phyloP scores from a whole-genome alignment of 257 asterid genomes.

The Rubia yunnanensis region DNA sequence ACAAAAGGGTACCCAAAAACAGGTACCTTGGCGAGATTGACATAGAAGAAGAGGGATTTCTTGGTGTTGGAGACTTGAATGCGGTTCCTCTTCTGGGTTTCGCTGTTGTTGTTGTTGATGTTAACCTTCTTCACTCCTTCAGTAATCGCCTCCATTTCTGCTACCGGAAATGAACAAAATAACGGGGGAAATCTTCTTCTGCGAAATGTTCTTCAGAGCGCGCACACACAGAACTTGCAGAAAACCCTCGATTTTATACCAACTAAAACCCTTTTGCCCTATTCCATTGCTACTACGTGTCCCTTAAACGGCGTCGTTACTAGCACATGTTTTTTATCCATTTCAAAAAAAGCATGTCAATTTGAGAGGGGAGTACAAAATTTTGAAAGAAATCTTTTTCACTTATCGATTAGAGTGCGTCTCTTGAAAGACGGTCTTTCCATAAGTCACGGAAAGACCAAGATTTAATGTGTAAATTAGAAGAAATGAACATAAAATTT shows the following conservation, averaged over 20 bases:
- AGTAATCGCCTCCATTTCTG: conserved; percentile 31
- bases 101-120: conserved; percentile 4
- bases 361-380: too few species aligned
- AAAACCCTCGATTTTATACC: background rate
- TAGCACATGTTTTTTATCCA: too few species aligned
- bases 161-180: background rate
- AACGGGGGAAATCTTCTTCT: background rate
- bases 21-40: conserved; percentile 31
- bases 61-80: conserved; percentile 41
- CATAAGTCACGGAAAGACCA: too few species aligned
- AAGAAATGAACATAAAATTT: too few species aligned
- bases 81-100: conserved; percentile 26
- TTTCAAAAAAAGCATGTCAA: too few species aligned
- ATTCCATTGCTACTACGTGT: background rate
- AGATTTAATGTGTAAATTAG: too few species aligned
- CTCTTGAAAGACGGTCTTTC: too few species aligned
- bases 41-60: conserved; percentile 37
- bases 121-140: conserved; percentile 34
- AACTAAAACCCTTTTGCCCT: conserved; percentile 1
- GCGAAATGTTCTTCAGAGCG: background rate
- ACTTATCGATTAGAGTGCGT: too few species aligned
- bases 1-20: background rate
- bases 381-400: too few species aligned
- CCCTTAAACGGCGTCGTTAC: background rate
- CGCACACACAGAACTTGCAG: background rate